Base-by-base conservation (phyloP, 176 grass and related monocot species). In the Aegilops sharonensis region DNA sequence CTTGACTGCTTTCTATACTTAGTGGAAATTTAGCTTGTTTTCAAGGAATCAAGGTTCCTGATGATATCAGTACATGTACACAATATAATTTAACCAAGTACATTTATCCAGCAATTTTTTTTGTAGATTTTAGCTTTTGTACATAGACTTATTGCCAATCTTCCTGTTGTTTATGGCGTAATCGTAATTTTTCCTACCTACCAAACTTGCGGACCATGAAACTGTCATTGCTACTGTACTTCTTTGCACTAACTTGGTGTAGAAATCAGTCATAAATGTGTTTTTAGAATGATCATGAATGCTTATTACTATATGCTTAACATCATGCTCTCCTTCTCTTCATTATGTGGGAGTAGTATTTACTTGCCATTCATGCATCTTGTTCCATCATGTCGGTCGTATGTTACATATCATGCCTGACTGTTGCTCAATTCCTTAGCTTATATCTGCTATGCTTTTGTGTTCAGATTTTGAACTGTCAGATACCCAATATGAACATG, bases 391-490 rank as follows among this genome's bases (percentile, higher is more conserved):
- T 84, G 14, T 40, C 54, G 62, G 25, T 64, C 15, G 54, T 40
- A 14, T 30, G 9, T 66, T 85, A n/a, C 25, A 85, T 84, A 30
- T 25, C 18, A 11, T 56, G 47, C 57, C 27, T 23, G 7, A 80
- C 64, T 52, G 37, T 75, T 83, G 0, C 6, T 84, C n/a, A 13
- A 29, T 76, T 84, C 23, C 17, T 40, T 77, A 48, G 54, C 77
- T 81, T 88, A 85, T 54, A 81, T 75, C 17, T 84, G 20, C 27
- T 80, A 87, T 79, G 9, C 32, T 60, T 69, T 75, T 78, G 29
- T 57, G 11, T 88, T 29, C 66, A 93, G 89, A 93, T 89, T 95
- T 95, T 91, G 89, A 91, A 85, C 82, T 95, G 78, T 91, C 91
- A 11, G 93, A 91, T 67, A 57, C 84, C 47, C 93, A 95, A 78